phyloP scores from a whole-genome alignment of 768 basidiomycete genomes.

The Porpolomopsis calyptriformis region DNA sequence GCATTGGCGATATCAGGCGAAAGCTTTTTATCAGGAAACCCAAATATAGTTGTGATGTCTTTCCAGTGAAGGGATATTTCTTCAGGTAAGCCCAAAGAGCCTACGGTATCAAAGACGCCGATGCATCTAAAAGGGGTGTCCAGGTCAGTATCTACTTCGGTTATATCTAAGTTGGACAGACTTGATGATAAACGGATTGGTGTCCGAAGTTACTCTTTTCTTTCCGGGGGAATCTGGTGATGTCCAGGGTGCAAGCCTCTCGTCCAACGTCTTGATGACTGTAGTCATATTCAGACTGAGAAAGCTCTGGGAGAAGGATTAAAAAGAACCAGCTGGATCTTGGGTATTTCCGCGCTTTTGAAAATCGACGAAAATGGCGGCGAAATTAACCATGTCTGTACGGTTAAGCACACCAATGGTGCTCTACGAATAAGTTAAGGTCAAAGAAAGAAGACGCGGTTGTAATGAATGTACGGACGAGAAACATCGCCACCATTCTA shows the following conservation, averaged over 20 bases:
- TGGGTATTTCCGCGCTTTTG: slow-evolving; percentile 50
- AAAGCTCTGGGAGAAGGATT: neutral
- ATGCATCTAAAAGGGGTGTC: slow-evolving; percentile 35
- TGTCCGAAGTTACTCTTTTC: slow-evolving; percentile 35
- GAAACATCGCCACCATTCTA: slow-evolving; percentile 62
- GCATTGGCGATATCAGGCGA: slow-evolving; percentile 56
- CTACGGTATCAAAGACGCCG: slow-evolving; percentile 75
- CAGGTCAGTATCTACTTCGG: neutral
- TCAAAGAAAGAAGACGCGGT: neutral
- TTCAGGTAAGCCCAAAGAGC: slow-evolving; percentile 58
- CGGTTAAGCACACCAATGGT: slow-evolving; percentile 63
- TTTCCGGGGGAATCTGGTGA: slow-evolving; percentile 42
- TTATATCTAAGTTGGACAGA: slow-evolving; percentile 19
- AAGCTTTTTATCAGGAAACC: slow-evolving; percentile 49
- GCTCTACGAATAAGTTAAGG: slow-evolving; percentile 34
- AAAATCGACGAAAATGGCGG: slow-evolving; percentile 47
- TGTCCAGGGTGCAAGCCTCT: slow-evolving; percentile 45
- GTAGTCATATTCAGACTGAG: neutral
- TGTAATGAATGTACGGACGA: slow-evolving; percentile 29
- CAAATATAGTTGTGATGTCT: slow-evolving; percentile 43
- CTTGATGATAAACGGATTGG: slow-evolving; percentile 52
- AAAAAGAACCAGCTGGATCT: slow-evolving; percentile 32
- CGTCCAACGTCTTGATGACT: slow-evolving; percentile 31
- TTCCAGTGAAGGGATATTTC: slow-evolving; percentile 41
- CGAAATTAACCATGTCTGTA: slow-evolving; percentile 64